Evolutionary conservation across 345 rosid genomes (phyloP).

Genomic region (Corchorus olitorius): DNA sequence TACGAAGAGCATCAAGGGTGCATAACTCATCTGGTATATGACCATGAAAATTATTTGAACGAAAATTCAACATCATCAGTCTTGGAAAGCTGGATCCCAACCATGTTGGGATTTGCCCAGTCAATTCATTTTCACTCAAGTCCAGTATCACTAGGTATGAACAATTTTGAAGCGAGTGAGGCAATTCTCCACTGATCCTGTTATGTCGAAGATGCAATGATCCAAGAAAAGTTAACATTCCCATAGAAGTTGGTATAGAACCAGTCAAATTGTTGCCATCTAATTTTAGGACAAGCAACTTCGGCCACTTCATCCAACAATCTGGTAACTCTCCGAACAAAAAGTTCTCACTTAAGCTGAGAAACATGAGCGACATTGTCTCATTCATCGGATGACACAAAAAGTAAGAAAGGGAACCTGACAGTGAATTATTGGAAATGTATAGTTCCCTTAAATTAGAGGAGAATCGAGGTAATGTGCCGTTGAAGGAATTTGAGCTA

Average conservation of each 20-base stretch:
- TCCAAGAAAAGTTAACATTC: constrained; percentile 35
- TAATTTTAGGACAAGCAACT: constrained; percentile 38
- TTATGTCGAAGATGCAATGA: constrained; percentile 45
- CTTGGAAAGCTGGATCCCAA: constrained; percentile 25
- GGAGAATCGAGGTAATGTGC: constrained; percentile 49
- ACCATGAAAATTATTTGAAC: constrained; percentile 35
- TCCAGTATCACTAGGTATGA: constrained; percentile 35
- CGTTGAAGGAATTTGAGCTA: constrained; percentile 47
- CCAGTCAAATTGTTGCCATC: constrained; percentile 49
- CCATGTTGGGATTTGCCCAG: constrained; percentile 46
- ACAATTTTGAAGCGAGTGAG: constrained; percentile 47
- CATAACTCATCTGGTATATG: constrained; percentile 35
- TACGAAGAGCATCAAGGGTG: constrained; percentile 35
- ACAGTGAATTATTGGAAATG: constrained; percentile 45
- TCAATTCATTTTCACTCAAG: constrained; percentile 47
- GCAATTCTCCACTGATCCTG: constrained; percentile 40
- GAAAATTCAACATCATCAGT: constrained; percentile 36
- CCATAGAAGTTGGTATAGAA: constrained; percentile 39
- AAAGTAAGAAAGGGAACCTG: constrained; percentile 46
- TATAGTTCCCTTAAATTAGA: constrained; percentile 37
- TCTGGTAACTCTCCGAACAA: constrained; percentile 42
- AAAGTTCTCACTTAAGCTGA: constrained; percentile 36
- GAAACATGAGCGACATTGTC: constrained; percentile 18
- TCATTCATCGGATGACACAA: constrained; percentile 31
- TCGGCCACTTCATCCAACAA: constrained; percentile 39